Conservation (phyloP, 495 filamentous ascomycete species). For the Hyaloscypha finlandica region DNA sequence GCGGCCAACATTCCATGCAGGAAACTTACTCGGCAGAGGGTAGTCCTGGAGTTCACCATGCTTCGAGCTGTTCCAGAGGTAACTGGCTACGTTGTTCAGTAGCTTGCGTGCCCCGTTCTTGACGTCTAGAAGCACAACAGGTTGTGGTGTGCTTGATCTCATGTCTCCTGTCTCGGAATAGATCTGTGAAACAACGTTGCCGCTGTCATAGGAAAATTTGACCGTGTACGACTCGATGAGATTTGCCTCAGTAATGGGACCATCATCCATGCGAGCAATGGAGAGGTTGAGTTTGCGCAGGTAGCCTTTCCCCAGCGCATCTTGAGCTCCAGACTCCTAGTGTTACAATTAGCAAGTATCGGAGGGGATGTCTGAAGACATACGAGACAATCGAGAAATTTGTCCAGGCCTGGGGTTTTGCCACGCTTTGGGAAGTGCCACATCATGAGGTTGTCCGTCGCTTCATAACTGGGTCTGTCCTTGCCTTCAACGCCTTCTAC, state of each 20-base stretch:
- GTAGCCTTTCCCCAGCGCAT: constrained; percentile 28
- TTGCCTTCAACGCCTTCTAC: constrained; percentile 2
- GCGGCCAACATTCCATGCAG: neutral
- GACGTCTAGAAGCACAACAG: neutral
- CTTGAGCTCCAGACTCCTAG: constrained; percentile 29
- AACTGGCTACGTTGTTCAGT: neutral
- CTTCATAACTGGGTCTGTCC: neutral
- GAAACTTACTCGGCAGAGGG: constrained; percentile 1
- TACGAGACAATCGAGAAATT: constrained; percentile 30
- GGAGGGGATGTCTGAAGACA: neutral
- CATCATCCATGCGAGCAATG: constrained; percentile 23
- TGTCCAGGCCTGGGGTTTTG: constrained; percentile 16
- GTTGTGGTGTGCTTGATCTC: neutral
- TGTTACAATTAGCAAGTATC: neutral
- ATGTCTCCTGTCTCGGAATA: neutral
- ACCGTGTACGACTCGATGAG: constrained; percentile 30
- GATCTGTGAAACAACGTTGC: neutral
- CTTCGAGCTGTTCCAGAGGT: neutral
- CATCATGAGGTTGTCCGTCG: neutral
- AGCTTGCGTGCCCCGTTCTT: neutral
- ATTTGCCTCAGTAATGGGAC: constrained; percentile 4
- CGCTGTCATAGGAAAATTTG: constrained; percentile 25
- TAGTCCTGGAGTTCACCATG: constrained; percentile 4
- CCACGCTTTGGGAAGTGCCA: constrained; percentile 28
- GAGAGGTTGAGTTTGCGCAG: constrained; percentile 27